Evolutionary conservation across 495 filamentous ascomycete species (phyloP).

Genomic region (Parathielavia appendiculata): DNA sequence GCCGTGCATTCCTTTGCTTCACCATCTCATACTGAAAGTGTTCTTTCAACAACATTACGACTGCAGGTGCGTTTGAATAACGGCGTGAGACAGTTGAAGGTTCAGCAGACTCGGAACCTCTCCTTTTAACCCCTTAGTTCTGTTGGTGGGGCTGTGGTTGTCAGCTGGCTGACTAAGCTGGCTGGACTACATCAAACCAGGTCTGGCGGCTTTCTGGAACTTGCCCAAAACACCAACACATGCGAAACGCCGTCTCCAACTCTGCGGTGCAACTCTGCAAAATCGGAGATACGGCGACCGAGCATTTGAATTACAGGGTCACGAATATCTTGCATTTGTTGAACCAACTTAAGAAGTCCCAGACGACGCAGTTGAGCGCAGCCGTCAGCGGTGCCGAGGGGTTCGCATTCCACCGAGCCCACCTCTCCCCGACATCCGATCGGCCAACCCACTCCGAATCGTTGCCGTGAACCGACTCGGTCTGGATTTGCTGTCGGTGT

Average conservation of each 20-base stretch:
- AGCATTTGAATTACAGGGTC: constrained; percentile 27
- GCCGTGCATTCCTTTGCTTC: too few species aligned
- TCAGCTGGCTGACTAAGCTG: constrained; percentile 27
- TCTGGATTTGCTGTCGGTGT: not conserved
- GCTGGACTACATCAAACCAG: constrained; percentile 20
- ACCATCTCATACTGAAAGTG: too few species aligned
- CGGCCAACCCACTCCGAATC: constrained; percentile 4
- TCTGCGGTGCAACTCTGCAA: constrained; percentile 28
- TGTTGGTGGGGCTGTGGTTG: not conserved
- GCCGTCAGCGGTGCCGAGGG: constrained; percentile 9
- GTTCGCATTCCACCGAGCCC: constrained; percentile 14
- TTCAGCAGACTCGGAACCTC: too few species aligned
- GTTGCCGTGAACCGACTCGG: not conserved
- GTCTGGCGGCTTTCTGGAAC: constrained; percentile 21
- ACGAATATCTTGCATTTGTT: constrained; percentile 16
- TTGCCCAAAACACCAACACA: constrained; percentile 31
- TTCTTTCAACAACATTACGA: too few species aligned
- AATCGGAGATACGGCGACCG: constrained; percentile 20
- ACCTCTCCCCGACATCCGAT: not conserved
- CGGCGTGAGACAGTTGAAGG: too few species aligned
- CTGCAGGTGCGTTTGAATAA: too few species aligned
- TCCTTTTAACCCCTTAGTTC: too few species aligned
- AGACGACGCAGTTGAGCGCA: constrained; percentile 10
- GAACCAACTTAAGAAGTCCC: constrained; percentile 11
- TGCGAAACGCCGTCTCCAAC: constrained; percentile 24